phyloP scores from a whole-genome alignment of 2,329 filamentous ascomycete species.

The Drechslerella dactyloides region DNA sequence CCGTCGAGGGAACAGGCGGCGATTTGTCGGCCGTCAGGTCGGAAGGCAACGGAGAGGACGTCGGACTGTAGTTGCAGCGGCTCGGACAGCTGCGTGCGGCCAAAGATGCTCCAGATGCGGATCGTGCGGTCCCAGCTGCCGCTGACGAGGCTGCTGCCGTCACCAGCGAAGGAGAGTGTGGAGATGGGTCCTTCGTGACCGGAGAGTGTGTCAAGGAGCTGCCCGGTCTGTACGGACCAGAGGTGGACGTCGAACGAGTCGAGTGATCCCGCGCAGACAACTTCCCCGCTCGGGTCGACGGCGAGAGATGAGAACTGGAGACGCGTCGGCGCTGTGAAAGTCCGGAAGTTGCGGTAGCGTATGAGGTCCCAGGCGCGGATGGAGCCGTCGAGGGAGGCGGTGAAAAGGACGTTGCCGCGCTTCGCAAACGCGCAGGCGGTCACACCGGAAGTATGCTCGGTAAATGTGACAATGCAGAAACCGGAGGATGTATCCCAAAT shows the following conservation, averaged over 20 bases:
- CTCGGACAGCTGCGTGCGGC: constrained; percentile 90
- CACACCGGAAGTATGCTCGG: constrained; percentile 91
- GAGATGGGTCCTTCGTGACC: constrained; percentile 95
- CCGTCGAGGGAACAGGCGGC: constrained; percentile 92
- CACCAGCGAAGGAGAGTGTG: constrained; percentile 83
- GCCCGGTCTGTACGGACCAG: constrained; percentile 97
- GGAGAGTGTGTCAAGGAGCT: constrained; percentile 85
- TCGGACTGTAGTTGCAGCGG: constrained; percentile 91
- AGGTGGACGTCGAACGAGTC: constrained; percentile 98
- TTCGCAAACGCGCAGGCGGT: constrained; percentile 95
- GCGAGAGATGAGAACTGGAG: constrained; percentile 92
- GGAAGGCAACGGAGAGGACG: constrained; percentile 81
- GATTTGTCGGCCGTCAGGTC: constrained; percentile 88
- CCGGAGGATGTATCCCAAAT: constrained; percentile 97
- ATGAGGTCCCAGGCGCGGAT: constrained; percentile 95
- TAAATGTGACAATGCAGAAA: constrained; percentile 98
- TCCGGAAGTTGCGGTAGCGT: constrained; percentile 94
- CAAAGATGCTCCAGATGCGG: constrained; percentile 94
- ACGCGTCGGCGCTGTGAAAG: constrained; percentile 90
- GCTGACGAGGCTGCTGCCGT: constrained; percentile 81
- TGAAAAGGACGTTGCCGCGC: constrained; percentile 94
- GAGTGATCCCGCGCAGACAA: constrained; percentile 90
- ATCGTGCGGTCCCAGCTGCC: constrained; percentile 98
- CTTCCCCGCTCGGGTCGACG: constrained; percentile 95
- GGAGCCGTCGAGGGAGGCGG: constrained; percentile 90